These are phyloP conservation scores for Yamadazyma atmosphaerica DNA, from an alignment of 1,139 yeast genomes.

Conservation along the genomic window DNA sequence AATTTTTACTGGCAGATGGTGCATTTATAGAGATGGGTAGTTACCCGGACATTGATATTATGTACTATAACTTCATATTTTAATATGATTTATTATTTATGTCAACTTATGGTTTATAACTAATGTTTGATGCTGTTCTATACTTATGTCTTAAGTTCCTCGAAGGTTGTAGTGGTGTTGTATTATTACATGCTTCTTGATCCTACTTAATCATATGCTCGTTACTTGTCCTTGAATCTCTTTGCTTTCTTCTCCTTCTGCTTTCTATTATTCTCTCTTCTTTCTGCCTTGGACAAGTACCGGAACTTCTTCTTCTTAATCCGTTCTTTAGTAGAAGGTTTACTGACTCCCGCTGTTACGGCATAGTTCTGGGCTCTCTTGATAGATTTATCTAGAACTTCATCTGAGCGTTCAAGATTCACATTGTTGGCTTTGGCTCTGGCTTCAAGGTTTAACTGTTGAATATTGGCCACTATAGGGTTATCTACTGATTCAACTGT, in stretches of 20 bases:
- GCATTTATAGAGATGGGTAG: background rate
- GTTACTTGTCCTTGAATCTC: constrained; percentile 13
- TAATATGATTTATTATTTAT: too few species aligned
- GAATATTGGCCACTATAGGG: constrained; percentile 38
- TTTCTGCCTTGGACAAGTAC: constrained; percentile 76
- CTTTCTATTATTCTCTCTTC: constrained; percentile 67
- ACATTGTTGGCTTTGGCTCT: constrained; percentile 66
- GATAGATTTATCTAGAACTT: constrained; percentile 63
- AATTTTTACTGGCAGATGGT: background rate
- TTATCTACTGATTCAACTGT: constrained; percentile 57
- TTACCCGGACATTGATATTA: constrained; percentile 1
- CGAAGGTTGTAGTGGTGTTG: too few species aligned
- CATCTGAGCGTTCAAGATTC: constrained; percentile 56
- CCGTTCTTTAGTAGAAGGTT: constrained; percentile 33
- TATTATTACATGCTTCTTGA: too few species aligned
- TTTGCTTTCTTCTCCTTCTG: constrained; percentile 37
- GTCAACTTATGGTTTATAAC: too few species aligned
- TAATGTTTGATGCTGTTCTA: too few species aligned
- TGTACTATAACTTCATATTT: too few species aligned
- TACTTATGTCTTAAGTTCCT: too few species aligned
- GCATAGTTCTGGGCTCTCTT: constrained; percentile 75
- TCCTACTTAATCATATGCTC: too few species aligned
- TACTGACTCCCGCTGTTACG: constrained; percentile 53
- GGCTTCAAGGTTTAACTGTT: constrained; percentile 44
- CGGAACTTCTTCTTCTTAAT: constrained; percentile 76